These are phyloP conservation scores for Tetrapisispora namnaoensis DNA, from an alignment of 805 yeast genomes.

Conservation along the genomic window DNA sequence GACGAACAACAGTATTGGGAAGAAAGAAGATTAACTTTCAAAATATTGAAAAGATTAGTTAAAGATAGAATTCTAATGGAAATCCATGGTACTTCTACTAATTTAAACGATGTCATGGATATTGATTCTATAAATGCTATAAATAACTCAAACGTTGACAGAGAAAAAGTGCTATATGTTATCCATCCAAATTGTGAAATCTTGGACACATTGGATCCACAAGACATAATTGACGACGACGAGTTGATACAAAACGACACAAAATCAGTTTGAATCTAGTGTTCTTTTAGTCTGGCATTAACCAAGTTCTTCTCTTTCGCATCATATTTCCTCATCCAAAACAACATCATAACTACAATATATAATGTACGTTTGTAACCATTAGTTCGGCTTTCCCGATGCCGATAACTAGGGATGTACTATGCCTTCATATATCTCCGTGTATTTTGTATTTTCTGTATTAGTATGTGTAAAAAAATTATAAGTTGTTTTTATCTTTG, in stretches of 20 bases:
- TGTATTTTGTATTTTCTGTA: too few relatives aligned
- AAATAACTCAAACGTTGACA: slow-evolving; percentile 5
- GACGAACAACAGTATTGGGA: slow-evolving; percentile 60
- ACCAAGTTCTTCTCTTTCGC: too few relatives aligned
- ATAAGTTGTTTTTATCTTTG: too few relatives aligned
- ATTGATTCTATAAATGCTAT: slow-evolving; percentile 19
- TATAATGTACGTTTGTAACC: too few relatives aligned
- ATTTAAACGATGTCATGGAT: slow-evolving; percentile 27
- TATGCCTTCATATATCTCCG: too few relatives aligned
- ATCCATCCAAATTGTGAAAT: slow-evolving; percentile 80
- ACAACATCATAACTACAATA: too few relatives aligned
- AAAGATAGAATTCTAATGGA: slow-evolving; percentile 77
- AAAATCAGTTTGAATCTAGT: neutral
- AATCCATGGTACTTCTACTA: slow-evolving; percentile 40
- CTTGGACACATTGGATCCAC: slow-evolving; percentile 35
- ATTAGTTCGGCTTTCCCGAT: too few relatives aligned
- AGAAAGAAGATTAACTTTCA: slow-evolving; percentile 63
- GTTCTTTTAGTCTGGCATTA: too few relatives aligned
- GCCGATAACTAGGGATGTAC: too few relatives aligned
- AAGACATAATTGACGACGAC: slow-evolving; percentile 2
- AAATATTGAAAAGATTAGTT: slow-evolving; percentile 74
- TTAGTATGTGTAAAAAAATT: too few relatives aligned
- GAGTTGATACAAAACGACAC: neutral
- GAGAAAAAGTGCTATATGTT: slow-evolving; percentile 35
- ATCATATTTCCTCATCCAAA: too few relatives aligned